Evolutionary conservation across 495 filamentous ascomycete species (phyloP).

Genomic region (Delitschia confertaspora): DNA sequence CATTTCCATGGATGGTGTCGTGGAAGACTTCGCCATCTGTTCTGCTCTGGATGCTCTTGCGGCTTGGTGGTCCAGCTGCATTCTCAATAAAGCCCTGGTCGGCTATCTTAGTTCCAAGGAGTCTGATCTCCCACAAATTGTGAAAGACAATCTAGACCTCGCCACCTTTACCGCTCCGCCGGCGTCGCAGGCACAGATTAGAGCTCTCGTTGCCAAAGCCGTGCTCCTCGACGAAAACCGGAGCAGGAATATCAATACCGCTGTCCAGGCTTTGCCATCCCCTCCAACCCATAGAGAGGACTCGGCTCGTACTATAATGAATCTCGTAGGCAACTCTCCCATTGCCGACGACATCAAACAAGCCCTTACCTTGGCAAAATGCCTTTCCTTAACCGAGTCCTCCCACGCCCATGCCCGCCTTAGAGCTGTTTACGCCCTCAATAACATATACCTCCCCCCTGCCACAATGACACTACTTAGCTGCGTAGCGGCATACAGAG

Average conservation of each 20-base stretch:
- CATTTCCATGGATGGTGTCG: constrained; percentile 71
- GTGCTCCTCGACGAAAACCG: constrained; percentile 48
- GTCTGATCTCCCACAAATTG: constrained; percentile 32
- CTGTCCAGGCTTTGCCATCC: constrained; percentile 44
- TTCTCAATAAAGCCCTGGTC: constrained; percentile 62
- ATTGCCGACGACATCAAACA: constrained; percentile 56
- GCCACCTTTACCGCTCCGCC: constrained; percentile 70
- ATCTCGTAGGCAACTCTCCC: constrained; percentile 28
- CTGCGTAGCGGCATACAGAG: constrained; percentile 63
- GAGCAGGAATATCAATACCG: constrained; percentile 46
- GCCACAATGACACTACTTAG: constrained; percentile 60
- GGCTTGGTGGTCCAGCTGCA: constrained; percentile 77
- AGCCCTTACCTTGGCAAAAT: constrained; percentile 74
- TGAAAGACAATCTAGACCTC: constrained; percentile 53
- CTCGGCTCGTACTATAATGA: constrained; percentile 14
- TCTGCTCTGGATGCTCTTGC: constrained; percentile 84
- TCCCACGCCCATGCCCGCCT: constrained; percentile 23
- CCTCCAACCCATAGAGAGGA: constrained; percentile 28
- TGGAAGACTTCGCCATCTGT: constrained; percentile 77
- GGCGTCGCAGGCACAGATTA: constrained; percentile 62
- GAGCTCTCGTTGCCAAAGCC: constrained; percentile 67
- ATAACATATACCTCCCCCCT: constrained; percentile 20
- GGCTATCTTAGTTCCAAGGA: constrained; percentile 42
- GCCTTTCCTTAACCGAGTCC: constrained; percentile 57
- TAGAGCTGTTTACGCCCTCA: constrained; percentile 24